Evolutionary conservation across 768 basidiomycete species (phyloP).

Genomic region (Multifurca ochricompacta): DNA sequence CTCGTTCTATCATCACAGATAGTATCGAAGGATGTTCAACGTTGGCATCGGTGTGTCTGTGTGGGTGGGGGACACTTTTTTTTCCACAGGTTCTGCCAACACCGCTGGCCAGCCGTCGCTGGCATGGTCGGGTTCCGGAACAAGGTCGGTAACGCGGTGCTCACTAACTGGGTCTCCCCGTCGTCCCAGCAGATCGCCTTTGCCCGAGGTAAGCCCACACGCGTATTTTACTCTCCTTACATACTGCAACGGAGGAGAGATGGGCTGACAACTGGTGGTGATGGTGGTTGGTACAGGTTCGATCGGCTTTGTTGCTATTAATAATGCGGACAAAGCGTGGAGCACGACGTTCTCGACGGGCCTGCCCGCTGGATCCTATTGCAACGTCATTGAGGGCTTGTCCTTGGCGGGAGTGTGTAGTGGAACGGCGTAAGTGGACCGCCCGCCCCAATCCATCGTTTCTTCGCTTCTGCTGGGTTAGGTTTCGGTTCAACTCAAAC

Average conservation of each 20-base stretch:
- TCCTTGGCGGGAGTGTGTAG: conserved; percentile 38
- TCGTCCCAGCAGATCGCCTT: conserved; percentile 57
- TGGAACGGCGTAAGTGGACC: conserved; percentile 37
- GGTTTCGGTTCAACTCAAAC: not conserved
- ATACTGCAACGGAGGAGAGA: not conserved
- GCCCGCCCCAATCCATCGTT: not conserved
- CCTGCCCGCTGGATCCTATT: conserved; percentile 51
- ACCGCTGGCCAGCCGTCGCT: conserved; percentile 47
- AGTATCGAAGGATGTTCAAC: too few relatives aligned
- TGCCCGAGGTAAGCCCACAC: conserved; percentile 39
- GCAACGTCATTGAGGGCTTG: conserved; percentile 53
- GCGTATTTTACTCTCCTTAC: not conserved
- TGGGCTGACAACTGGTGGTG: too few relatives aligned
- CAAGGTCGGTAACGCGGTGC: conserved; percentile 40
- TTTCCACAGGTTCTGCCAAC: conserved; percentile 54
- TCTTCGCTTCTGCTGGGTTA: too few relatives aligned
- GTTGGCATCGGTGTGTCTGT: too few relatives aligned
- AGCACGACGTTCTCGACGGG: conserved; percentile 48
- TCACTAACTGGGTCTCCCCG: conserved; percentile 54
- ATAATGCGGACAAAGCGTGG: conserved; percentile 54
- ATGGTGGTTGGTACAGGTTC: conserved; percentile 42
- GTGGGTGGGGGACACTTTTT: too few relatives aligned
- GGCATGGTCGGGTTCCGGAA: conserved; percentile 61
- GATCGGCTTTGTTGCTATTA: conserved; percentile 57
- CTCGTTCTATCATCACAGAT: not conserved